phyloP scores from a whole-genome alignment of 2,329 filamentous ascomycete species.

The Elsinoe batatas region DNA sequence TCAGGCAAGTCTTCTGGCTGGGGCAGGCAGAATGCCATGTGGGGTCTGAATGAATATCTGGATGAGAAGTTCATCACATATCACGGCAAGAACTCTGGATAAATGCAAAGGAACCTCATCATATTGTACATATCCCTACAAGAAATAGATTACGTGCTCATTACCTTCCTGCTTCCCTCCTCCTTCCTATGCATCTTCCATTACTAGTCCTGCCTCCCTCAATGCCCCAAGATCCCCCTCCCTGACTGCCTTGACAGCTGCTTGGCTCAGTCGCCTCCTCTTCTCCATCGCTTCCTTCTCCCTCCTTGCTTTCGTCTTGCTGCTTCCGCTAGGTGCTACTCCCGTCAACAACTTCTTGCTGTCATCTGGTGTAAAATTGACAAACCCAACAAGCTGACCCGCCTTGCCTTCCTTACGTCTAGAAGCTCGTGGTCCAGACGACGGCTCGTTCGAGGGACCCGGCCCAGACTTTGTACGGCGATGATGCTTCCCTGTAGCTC shows the following conservation, averaged over 20 bases:
- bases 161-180: not conserved
- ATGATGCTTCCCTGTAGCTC: not conserved
- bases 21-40: constrained; percentile 21
- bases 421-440: not conserved
- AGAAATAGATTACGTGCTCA: not conserved
- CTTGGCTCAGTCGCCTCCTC: constrained; percentile 57
- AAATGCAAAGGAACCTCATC: not conserved
- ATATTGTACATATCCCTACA: constrained; percentile 3
- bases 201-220: constrained; percentile 33
- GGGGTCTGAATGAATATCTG: constrained; percentile 20
- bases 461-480: constrained; percentile 3
- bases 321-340: constrained; percentile 82
- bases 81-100: constrained; percentile 19
- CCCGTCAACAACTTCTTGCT: constrained; percentile 70
- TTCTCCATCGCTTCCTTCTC: constrained; percentile 81
- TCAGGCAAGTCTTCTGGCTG: constrained; percentile 20
- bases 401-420: constrained; percentile 2
- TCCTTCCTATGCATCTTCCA: not conserved
- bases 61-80: constrained; percentile 28
- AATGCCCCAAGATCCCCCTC: constrained; percentile 51
- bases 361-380: constrained; percentile 83
- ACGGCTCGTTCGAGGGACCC: not conserved
- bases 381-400: constrained; percentile 48
- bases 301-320: constrained; percentile 86
- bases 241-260: constrained; percentile 57